Evolutionary conservation across 2,329 filamentous ascomycete genomes (phyloP).

Genomic region (Xylariaceae sp.): DNA sequence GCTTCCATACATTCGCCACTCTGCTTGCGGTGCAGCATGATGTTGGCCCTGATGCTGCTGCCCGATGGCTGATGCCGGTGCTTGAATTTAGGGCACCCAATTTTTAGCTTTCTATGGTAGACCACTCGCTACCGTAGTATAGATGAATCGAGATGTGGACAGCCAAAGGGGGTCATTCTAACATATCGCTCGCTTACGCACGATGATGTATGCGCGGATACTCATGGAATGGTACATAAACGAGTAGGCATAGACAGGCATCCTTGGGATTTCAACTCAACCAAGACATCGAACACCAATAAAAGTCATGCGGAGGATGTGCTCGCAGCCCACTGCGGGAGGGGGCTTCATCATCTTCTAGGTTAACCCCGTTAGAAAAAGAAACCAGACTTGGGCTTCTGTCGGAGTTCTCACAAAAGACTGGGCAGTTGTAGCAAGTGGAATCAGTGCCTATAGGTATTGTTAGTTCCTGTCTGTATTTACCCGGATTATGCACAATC

Average conservation of each 20-base stretch:
- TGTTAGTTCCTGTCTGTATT: too few species aligned
- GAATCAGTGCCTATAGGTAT: too few species aligned
- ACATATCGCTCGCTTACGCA: neutral
- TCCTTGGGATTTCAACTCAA: too few species aligned
- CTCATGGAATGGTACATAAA: neutral
- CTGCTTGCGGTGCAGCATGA: neutral
- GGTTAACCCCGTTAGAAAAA: neutral
- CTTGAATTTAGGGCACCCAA: neutral
- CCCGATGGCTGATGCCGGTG: neutral
- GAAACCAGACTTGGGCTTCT: too few species aligned
- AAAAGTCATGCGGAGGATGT: too few species aligned
- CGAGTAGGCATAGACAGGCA: too few species aligned
- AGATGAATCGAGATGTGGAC: neutral
- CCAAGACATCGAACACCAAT: too few species aligned
- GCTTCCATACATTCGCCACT: neutral
- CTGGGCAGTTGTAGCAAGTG: too few species aligned
- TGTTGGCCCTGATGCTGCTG: neutral
- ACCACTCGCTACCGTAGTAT: neutral
- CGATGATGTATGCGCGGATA: neutral
- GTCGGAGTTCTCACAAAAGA: too few species aligned
- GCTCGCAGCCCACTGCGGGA: too few species aligned
- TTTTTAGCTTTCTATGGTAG: neutral
- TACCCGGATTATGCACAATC: too few species aligned
- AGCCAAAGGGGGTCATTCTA: neutral
- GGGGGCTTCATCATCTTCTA: too few species aligned